These are phyloP conservation scores for Neofusicoccum kwambonambiense DNA, from an alignment of 2,329 filamentous ascomycete genomes.

Conservation along the genomic window DNA sequence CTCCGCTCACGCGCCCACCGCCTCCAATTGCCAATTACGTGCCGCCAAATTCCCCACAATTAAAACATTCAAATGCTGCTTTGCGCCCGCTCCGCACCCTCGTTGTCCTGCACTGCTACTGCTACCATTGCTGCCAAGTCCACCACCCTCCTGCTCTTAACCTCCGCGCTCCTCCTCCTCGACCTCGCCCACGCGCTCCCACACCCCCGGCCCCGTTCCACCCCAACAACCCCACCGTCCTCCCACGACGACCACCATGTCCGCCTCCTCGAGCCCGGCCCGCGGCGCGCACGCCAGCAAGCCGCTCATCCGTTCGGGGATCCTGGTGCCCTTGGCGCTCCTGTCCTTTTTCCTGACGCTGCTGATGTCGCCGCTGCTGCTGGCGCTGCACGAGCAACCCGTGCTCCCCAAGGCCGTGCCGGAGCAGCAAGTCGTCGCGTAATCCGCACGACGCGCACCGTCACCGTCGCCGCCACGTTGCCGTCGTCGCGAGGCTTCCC, in stretches of 20 bases:
- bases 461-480: not conserved
- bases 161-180: not conserved
- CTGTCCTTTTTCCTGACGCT: conserved; percentile 13
- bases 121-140: not conserved
- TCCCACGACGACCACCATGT: conserved; percentile 1
- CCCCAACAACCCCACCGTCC: not conserved
- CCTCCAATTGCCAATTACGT: not conserved
- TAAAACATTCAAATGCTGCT: conserved; percentile 11
- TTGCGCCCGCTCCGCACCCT: not conserved
- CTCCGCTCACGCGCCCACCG: not conserved
- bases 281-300: not conserved
- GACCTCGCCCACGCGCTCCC: not conserved
- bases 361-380: conserved; percentile 15
- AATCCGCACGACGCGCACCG: conserved; percentile 2
- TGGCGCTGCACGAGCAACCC: conserved; percentile 15
- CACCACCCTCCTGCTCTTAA: not conserved
- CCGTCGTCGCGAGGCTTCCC: not conserved
- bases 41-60: conserved; percentile 6
- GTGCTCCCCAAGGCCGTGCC: conserved; percentile 5
- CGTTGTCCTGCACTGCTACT: not conserved
- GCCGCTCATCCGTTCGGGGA: conserved; percentile 12
- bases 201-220: not conserved
- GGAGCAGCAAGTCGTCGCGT: conserved; percentile 1
- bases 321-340: conserved; percentile 7
- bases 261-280: not conserved